Conservation (phyloP, 768 basidiomycete species). For the Amanita molliuscula region DNA sequence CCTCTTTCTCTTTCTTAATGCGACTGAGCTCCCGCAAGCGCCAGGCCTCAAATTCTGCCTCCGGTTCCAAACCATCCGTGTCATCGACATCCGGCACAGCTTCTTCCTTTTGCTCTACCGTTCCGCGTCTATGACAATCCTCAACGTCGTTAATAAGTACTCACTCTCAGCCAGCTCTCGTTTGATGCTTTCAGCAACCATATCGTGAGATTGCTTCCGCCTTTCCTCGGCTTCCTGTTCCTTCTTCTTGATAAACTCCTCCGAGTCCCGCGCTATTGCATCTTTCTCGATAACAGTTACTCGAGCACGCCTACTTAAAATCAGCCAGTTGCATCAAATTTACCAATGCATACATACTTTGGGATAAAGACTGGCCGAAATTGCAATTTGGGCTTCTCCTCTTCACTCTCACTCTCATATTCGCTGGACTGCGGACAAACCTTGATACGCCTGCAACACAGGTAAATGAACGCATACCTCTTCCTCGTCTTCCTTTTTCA, state of each 20-base stretch:
- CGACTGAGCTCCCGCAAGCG: conserved; percentile 86
- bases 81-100: conserved; percentile 86
- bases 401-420: conserved; percentile 69
- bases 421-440: conserved; percentile 61
- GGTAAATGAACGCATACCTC: conserved; percentile 22
- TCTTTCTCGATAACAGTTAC: conserved; percentile 65
- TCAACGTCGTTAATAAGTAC: conserved; percentile 17
- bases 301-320: conserved; percentile 51
- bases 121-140: neutral
- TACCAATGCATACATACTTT: conserved; percentile 48
- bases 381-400: conserved; percentile 61
- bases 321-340: conserved; percentile 3
- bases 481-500: conserved; percentile 9
- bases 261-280: conserved; percentile 56
- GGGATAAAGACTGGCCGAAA: conserved; percentile 93
- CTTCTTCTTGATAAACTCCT: conserved; percentile 60
- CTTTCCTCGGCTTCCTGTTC: conserved; percentile 75
- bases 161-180: conserved; percentile 87
- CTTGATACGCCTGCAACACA: conserved; percentile 3
- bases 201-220: conserved; percentile 78
- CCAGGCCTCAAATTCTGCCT: conserved; percentile 93
- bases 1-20: conserved; percentile 92
- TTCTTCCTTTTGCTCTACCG: conserved; percentile 80
- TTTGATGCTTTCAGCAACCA: conserved; percentile 90
- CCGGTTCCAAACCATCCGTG: conserved; percentile 85